These are phyloP conservation scores for Blattamonas nauphoetae DNA, from an alignment of 78 protist genomes.

Conservation along the genomic window DNA sequence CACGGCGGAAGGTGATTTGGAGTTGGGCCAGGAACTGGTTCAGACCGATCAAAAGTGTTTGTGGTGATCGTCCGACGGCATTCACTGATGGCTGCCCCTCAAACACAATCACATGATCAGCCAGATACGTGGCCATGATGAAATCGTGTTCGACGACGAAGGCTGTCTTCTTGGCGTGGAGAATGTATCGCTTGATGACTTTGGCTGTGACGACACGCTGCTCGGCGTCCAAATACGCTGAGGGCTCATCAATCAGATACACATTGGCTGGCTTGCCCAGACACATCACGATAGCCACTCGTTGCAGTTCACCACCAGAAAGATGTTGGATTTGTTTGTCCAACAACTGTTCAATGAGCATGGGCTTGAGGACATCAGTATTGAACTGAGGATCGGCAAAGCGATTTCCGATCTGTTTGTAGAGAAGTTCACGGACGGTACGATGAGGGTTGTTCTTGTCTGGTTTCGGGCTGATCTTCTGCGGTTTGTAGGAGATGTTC, in stretches of 20 bases:
- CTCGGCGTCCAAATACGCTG: slow-evolving; percentile 98
- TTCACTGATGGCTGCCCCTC: slow-evolving; percentile 60
- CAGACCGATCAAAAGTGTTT: slow-evolving; percentile 85
- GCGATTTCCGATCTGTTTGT: slow-evolving; percentile 64
- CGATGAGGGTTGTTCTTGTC: slow-evolving; percentile 43
- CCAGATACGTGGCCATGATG: slow-evolving; percentile 98
- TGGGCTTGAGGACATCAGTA: slow-evolving; percentile 89
- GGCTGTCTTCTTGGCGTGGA: slow-evolving; percentile 92
- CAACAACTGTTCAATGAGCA: slow-evolving; percentile 66
- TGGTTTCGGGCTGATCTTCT: slow-evolving; percentile 91
- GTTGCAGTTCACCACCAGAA: slow-evolving; percentile 99
- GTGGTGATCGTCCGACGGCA: slow-evolving; percentile 45
- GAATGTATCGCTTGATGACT: slow-evolving; percentile 89
- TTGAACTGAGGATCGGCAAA: slow-evolving; percentile 77
- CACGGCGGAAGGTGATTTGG: slow-evolving; percentile 94
- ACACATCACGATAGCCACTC: slow-evolving; percentile 88
- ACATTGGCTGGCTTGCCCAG: slow-evolving; percentile 95
- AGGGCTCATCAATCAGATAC: slow-evolving; percentile 98
- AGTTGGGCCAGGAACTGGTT: slow-evolving; percentile 80
- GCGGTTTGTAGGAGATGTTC: slow-evolving; percentile 93
- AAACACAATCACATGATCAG: slow-evolving; percentile 92
- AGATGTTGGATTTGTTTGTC: slow-evolving; percentile 70
- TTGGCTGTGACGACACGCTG: slow-evolving; percentile 92
- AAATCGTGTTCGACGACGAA: slow-evolving; percentile 99
- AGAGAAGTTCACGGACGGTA: slow-evolving; percentile 72